Evolutionary conservation across 169 alveolate species (phyloP).

Genomic region (Eimeria sp.): DNA sequence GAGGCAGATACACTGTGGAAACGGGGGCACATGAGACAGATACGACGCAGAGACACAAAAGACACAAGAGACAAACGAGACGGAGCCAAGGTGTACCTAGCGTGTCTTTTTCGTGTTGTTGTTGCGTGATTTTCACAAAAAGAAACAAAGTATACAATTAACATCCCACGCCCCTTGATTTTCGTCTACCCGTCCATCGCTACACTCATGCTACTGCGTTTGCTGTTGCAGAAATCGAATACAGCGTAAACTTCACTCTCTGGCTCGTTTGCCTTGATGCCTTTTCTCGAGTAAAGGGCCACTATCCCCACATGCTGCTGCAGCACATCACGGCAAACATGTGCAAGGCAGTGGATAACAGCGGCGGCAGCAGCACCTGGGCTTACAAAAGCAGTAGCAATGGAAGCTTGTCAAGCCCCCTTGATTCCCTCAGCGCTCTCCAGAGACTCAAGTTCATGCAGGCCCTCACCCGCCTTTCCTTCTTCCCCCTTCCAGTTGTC

Average conservation of each 20-base stretch:
- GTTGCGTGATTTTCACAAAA: too few species aligned
- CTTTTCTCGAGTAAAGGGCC: slow-evolving; percentile 20
- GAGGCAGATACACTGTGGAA: too few species aligned
- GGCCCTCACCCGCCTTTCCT: slow-evolving; percentile 51
- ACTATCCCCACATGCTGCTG: slow-evolving; percentile 34
- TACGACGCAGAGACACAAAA: too few species aligned
- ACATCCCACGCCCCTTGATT: too few species aligned
- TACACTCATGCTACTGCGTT: too few species aligned
- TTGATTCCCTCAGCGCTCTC: slow-evolving; percentile 51
- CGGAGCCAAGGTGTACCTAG: too few species aligned
- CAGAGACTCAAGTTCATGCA: slow-evolving; percentile 43
- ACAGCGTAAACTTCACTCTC: slow-evolving; percentile 58
- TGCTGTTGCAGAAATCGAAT: slow-evolving; percentile 28
- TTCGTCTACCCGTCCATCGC: too few species aligned
- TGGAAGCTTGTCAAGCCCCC: neutral
- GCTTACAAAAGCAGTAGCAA: neutral
- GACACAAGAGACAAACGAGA: too few species aligned
- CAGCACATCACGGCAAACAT: slow-evolving; percentile 12
- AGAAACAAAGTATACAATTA: too few species aligned
- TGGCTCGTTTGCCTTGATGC: slow-evolving; percentile 54
- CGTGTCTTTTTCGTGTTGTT: too few species aligned
- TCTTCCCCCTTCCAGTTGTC: slow-evolving; percentile 3
- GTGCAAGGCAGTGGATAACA: neutral
- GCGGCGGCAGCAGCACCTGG: neutral
- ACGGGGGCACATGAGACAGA: too few species aligned